Percentiles rank a stretch among this genome's conserved stretches.
Conservation (phyloP, 352 stramenopile genomes). For the Pythium aphanidermatum region DNA sequence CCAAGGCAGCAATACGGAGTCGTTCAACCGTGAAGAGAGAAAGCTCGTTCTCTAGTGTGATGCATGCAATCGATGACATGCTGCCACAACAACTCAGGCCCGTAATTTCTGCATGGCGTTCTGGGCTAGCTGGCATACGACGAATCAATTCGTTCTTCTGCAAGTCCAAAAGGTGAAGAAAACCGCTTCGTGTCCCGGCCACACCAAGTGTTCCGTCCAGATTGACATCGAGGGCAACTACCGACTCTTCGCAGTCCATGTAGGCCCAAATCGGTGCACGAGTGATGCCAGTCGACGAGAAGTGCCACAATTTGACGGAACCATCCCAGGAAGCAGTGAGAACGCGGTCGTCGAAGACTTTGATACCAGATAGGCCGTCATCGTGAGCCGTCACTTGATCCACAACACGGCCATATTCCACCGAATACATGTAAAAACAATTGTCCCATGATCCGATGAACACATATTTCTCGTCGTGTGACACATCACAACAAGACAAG, state of each 20-base stretch:
- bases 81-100: slow-evolving; percentile 61
- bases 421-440: slow-evolving; percentile 85
- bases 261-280: slow-evolving; percentile 54
- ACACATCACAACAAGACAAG: slow-evolving; percentile 75
- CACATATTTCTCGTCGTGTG: slow-evolving; percentile 74
- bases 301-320: slow-evolving; percentile 80
- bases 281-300: slow-evolving; percentile 57
- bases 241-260: slow-evolving; percentile 72
- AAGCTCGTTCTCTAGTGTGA: slow-evolving; percentile 65
- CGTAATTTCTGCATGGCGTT: slow-evolving; percentile 48
- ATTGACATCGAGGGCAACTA: slow-evolving; percentile 65
- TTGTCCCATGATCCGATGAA: slow-evolving; percentile 83
- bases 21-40: slow-evolving; percentile 59
- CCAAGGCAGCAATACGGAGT: slow-evolving; percentile 47
- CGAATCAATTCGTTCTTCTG: slow-evolving; percentile 57
- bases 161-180: slow-evolving; percentile 70
- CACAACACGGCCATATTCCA: slow-evolving; percentile 73
- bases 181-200: slow-evolving; percentile 61
- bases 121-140: slow-evolving; percentile 48
- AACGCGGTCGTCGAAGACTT: slow-evolving; percentile 68
- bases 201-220: slow-evolving; percentile 48
- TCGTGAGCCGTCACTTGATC: slow-evolving; percentile 79
- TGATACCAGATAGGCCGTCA: slow-evolving; percentile 67
- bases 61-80: slow-evolving; percentile 44
- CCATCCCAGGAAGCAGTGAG: slow-evolving; percentile 72